These are phyloP conservation scores for Trichoderma citrinoviride DNA, from an alignment of 2,329 filamentous ascomycete species.

Conservation along the genomic window DNA sequence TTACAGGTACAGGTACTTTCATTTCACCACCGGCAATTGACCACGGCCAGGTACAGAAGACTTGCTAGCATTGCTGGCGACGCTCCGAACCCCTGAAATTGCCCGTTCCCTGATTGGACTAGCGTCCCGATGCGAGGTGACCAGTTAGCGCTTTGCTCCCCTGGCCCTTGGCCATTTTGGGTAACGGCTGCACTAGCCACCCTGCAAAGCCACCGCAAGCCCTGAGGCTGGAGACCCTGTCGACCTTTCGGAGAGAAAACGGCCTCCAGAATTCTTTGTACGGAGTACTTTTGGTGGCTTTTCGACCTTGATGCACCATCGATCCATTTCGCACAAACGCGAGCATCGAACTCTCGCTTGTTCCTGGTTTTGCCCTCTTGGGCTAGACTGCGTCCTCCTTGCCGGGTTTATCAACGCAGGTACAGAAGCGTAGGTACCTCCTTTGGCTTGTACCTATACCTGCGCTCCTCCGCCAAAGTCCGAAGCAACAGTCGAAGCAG, in stretches of 20 bases:
- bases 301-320: slow-evolving; percentile 5
- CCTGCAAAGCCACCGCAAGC: slow-evolving; percentile 4
- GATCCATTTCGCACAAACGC: slow-evolving; percentile 1
- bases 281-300: not conserved
- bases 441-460: not conserved
- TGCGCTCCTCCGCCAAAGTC: slow-evolving; percentile 5
- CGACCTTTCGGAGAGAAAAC: not conserved
- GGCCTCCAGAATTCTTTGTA: no score
- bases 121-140: not conserved
- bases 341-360: not conserved
- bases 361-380: not conserved
- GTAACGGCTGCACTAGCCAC: not conserved
- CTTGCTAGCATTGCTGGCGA: not conserved
- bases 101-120: not conserved
- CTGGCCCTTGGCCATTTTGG: not conserved
- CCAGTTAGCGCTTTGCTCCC: no score
- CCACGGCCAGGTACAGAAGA: not conserved
- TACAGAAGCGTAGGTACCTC: no score
- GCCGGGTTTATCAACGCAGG: not conserved
- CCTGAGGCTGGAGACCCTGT: not conserved
- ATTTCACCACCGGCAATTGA: not conserved
- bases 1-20: not conserved
- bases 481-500: not conserved
- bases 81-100: slow-evolving; percentile 14
- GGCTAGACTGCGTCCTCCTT: not conserved